A percentile compares a stretch with the other conserved stretches of the same genome.
Evolutionary conservation across 306 rosid species (phyloP).

Genomic region (Lupinus albus): DNA sequence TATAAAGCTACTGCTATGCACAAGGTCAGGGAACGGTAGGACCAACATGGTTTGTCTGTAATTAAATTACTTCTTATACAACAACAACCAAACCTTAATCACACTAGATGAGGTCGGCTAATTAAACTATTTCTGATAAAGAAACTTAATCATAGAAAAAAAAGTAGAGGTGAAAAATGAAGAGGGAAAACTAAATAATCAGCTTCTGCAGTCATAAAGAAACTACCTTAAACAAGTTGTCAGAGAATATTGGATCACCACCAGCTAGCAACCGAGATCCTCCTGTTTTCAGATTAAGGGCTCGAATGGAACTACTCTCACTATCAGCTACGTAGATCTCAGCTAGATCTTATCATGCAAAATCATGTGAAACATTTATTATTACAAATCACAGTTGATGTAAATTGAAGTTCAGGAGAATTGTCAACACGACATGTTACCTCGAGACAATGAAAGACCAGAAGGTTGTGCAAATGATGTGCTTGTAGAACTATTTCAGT

Average conservation of each 20-base stretch:
- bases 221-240: conserved; percentile 83
- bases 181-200: conserved; percentile 8
- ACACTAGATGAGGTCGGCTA: too few species aligned
- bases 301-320: conserved; percentile 97
- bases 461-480: conserved; percentile 97
- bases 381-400: conserved; percentile 16
- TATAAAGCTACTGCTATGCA: too few species aligned
- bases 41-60: too few species aligned
- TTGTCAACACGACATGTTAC: conserved; percentile 50
- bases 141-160: conserved; percentile 22
- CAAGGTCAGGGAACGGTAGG: too few species aligned
- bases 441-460: conserved; percentile 86
- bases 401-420: conserved; percentile 37
- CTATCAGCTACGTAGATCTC: conserved; percentile 88
- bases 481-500: conserved; percentile 64
- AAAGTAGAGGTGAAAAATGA: background rate
- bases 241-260: conserved; percentile 80
- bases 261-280: conserved; percentile 89
- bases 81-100: too few species aligned
- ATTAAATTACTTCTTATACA: background rate
- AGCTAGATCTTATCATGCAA: conserved; percentile 52
- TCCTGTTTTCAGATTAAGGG: conserved; percentile 74
- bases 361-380: conserved; percentile 35
- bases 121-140: background rate
- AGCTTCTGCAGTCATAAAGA: conserved; percentile 32